Evolutionary conservation across 495 filamentous ascomycete genomes (phyloP).

Genomic region (Aspergillus avenaceus): DNA sequence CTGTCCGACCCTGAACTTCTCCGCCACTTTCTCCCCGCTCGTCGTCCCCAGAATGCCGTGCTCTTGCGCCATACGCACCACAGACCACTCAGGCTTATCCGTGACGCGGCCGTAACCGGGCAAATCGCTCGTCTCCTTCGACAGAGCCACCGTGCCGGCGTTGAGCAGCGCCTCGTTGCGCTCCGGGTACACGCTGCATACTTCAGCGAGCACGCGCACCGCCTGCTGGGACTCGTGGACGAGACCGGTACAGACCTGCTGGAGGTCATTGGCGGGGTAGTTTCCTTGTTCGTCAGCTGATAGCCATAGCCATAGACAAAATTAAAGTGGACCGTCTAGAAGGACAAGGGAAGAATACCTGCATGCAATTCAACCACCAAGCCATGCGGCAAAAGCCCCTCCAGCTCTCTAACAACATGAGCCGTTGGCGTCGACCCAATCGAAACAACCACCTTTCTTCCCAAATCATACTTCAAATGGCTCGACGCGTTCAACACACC

Average conservation of each 20-base stretch:
- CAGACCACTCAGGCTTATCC: constrained; percentile 48
- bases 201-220: constrained; percentile 16
- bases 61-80: constrained; percentile 61
- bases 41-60: constrained; percentile 52
- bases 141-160: constrained; percentile 15
- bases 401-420: constrained; percentile 25
- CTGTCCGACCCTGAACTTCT: constrained; percentile 22
- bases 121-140: constrained; percentile 12
- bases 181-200: constrained; percentile 22
- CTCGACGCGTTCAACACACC: constrained; percentile 17
- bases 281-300: constrained; percentile 11
- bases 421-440: constrained; percentile 34
- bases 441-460: constrained; percentile 23
- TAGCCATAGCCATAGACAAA: background rate
- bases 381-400: constrained; percentile 12
- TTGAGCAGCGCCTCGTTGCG: constrained; percentile 25
- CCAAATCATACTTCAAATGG: constrained; percentile 1
- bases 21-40: constrained; percentile 10
- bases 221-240: constrained; percentile 10
- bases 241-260: constrained; percentile 21
- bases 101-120: constrained; percentile 5
- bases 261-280: constrained; percentile 21
- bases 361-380: constrained; percentile 28
- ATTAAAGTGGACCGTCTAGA: no score
- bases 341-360: constrained; percentile 6